Evolutionary conservation across 169 alveolate genomes (phyloP).

Genomic region (Plasmodium billcollinsi): DNA sequence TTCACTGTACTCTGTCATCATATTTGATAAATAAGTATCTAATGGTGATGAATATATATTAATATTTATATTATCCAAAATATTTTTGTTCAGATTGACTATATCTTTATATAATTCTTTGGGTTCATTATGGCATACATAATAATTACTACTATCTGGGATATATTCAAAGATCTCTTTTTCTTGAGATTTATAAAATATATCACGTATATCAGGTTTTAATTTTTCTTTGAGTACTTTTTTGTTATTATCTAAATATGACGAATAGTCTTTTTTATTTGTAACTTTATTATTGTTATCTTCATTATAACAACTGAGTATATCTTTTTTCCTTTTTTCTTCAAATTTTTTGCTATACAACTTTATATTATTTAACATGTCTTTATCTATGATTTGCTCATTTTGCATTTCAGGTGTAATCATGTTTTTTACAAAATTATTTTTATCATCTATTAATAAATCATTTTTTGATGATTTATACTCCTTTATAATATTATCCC

Average conservation of each 20-base stretch:
- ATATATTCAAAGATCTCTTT: slow-evolving; percentile 71
- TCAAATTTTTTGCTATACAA: slow-evolving; percentile 16
- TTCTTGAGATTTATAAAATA: slow-evolving; percentile 62
- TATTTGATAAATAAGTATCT: slow-evolving; percentile 64
- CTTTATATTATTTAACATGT: not conserved
- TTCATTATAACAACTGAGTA: slow-evolving; percentile 5
- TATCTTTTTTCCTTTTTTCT: slow-evolving; percentile 1
- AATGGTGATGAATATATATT: slow-evolving; percentile 74
- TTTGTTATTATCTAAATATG: slow-evolving; percentile 7
- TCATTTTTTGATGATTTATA: too few relatives aligned
- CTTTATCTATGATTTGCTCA: slow-evolving; percentile 9
- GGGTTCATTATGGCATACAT: slow-evolving; percentile 59
- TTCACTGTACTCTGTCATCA: not conserved
- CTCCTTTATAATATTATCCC: too few relatives aligned
- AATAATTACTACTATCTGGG: slow-evolving; percentile 61
- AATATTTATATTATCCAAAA: slow-evolving; percentile 58
- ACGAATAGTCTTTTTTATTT: not conserved
- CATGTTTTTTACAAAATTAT: too few relatives aligned
- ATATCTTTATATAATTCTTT: slow-evolving; percentile 74
- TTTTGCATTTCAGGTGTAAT: not conserved
- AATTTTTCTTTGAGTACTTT: slow-evolving; percentile 43
- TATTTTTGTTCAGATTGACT: slow-evolving; percentile 53
- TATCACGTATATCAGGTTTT: slow-evolving; percentile 43
- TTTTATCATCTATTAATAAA: too few relatives aligned
- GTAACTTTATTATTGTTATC: slow-evolving; percentile 7